Percentiles rank a stretch among this genome's conserved stretches.
These are phyloP conservation scores for Arthroderma sp. DNA, from an alignment of 2,329 filamentous ascomycete genomes.

Conservation along the genomic window DNA sequence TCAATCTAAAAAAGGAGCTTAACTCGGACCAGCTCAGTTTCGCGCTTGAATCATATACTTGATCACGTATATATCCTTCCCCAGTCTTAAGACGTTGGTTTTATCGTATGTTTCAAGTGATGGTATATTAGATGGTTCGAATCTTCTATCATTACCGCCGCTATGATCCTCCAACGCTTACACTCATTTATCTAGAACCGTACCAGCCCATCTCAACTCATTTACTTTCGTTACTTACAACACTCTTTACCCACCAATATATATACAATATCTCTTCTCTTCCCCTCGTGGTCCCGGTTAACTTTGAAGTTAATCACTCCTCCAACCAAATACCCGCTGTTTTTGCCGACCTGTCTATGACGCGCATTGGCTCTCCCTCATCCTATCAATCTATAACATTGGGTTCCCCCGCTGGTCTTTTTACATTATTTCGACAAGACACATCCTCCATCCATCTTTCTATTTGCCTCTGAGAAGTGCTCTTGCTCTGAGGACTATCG, in stretches of 20 bases:
- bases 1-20: constrained; percentile 5
- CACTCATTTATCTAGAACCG: not conserved
- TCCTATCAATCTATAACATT: not conserved
- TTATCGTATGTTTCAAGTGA: constrained; percentile 6
- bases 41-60: constrained; percentile 2
- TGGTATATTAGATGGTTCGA: constrained; percentile 1
- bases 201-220: not conserved
- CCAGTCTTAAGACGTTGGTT: not conserved
- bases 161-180: not conserved
- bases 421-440: not conserved
- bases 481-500: not conserved
- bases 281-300: not conserved
- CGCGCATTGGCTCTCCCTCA: not conserved
- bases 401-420: not conserved
- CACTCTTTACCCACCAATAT: not conserved
- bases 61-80: not conserved
- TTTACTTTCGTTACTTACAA: not conserved
- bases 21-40: not conserved
- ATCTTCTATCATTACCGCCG: not conserved
- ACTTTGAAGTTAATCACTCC: not conserved
- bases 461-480: not conserved
- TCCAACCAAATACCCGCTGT: not conserved
- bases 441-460: not conserved
- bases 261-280: not conserved
- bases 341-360: not conserved